Conservation (phyloP, 106 monocot genomes). For the Posidonia australis region DNA sequence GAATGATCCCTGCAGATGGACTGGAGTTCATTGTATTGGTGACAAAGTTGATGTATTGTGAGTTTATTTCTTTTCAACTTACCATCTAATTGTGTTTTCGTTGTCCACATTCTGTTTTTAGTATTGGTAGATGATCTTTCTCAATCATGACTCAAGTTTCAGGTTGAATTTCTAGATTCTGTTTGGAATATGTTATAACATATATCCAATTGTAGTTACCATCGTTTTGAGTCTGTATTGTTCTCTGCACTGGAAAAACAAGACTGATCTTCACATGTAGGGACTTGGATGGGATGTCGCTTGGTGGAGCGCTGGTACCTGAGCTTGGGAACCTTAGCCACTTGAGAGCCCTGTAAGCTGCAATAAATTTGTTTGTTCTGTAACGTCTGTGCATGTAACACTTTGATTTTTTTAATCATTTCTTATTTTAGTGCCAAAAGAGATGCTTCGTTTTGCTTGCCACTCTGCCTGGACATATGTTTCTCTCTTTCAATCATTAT, state of each 20-base stretch:
- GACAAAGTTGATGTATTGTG: constrained; percentile 65
- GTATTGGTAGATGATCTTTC: too few species aligned
- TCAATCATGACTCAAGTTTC: too few species aligned
- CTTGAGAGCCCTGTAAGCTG: constrained; percentile 51
- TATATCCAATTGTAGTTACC: too few species aligned
- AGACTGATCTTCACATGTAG: constrained; percentile 9
- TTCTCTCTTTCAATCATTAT: too few species aligned
- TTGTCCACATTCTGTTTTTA: too few species aligned
- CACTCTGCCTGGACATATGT: background rate
- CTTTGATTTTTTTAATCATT: background rate
- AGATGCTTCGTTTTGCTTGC: background rate
- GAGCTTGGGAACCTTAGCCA: constrained; percentile 53
- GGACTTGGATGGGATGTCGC: constrained; percentile 37
- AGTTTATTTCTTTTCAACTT: constrained; percentile 24
- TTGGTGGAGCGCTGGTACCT: constrained; percentile 46
- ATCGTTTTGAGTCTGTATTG: background rate
- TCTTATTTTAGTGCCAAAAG: background rate
- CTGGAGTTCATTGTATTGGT: constrained; percentile 48
- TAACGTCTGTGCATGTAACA: background rate
- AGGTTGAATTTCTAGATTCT: too few species aligned
- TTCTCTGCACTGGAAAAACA: background rate
- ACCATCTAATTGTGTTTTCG: background rate
- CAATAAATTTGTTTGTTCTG: background rate
- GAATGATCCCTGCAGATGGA: constrained; percentile 50
- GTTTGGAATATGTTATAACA: background rate